These are phyloP conservation scores for Elaeis guineensis DNA, from an alignment of 176 grass and related monocot genomes.

Conservation along the genomic window DNA sequence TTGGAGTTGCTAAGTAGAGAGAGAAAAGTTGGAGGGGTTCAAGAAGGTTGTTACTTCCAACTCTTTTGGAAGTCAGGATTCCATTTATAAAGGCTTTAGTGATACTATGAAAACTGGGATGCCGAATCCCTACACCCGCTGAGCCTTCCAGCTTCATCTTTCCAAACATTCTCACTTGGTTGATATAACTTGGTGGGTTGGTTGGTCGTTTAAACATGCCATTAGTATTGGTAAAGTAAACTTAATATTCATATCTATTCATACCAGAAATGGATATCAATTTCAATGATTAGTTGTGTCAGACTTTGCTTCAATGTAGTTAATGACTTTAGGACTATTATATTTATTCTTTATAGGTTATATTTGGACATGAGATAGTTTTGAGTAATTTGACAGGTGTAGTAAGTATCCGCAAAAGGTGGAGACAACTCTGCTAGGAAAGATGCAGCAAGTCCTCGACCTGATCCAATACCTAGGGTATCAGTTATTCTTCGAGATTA, in stretches of 20 bases:
- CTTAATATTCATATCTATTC: too few relatives aligned
- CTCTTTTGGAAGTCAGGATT: background rate
- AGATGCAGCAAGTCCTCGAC: slow-evolving; percentile 44
- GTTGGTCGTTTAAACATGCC: too few relatives aligned
- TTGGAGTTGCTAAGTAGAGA: slow-evolving; percentile 37
- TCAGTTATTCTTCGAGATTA: slow-evolving; percentile 18
- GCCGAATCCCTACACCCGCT: too few relatives aligned
- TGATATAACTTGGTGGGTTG: too few relatives aligned
- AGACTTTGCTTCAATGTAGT: background rate
- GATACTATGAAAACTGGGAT: too few relatives aligned
- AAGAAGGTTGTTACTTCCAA: slow-evolving; percentile 1
- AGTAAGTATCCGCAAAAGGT: slow-evolving; percentile 77
- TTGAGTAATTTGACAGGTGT: slow-evolving; percentile 44
- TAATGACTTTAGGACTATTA: background rate
- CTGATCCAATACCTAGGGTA: slow-evolving; percentile 62
- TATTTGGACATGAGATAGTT: background rate
- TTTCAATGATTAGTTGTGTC: too few relatives aligned
- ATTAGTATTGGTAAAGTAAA: too few relatives aligned
- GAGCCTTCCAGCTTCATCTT: too few relatives aligned
- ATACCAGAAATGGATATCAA: too few relatives aligned
- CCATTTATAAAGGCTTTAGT: too few relatives aligned
- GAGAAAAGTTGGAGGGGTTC: slow-evolving; percentile 86
- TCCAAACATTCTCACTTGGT: too few relatives aligned
- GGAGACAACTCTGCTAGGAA: slow-evolving; percentile 65
- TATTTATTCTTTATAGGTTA: background rate